These are phyloP conservation scores for Buxus sempervirens DNA, from an alignment of 164 flowering plant genomes.

Conservation along the genomic window DNA sequence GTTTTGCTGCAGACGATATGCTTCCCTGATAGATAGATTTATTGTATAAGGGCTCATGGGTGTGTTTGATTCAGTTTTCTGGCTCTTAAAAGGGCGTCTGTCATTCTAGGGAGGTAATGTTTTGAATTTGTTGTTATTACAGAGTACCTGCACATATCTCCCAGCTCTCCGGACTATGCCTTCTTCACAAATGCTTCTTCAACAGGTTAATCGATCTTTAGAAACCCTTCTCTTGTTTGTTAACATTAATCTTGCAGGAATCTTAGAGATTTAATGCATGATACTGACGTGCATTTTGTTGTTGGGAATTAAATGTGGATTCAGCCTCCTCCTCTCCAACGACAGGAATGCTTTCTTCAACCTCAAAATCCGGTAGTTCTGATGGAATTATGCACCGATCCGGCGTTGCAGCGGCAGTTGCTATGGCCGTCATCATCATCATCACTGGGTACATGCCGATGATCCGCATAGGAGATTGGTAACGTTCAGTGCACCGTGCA, in stretches of 20 bases:
- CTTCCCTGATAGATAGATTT: too few relatives aligned
- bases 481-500: too few relatives aligned
- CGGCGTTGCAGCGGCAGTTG: constrained; percentile 2
- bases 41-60: too few relatives aligned
- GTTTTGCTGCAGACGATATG: too few relatives aligned
- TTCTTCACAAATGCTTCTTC: constrained; percentile 29
- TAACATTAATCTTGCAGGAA: background rate
- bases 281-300: background rate
- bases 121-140: too few relatives aligned
- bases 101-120: too few relatives aligned
- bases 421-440: constrained; percentile 11
- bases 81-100: background rate
- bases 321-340: background rate
- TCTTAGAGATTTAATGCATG: background rate
- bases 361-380: background rate
- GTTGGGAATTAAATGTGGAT: too few relatives aligned
- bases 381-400: constrained; percentile 5
- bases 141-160: constrained; percentile 39
- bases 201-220: background rate
- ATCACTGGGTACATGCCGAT: background rate
- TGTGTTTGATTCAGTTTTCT: background rate
- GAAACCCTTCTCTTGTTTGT: too few relatives aligned
- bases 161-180: constrained; percentile 37
- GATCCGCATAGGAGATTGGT: background rate
- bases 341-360: background rate